A percentile compares a stretch with the other conserved stretches of the same genome.
Conservation (phyloP, 2,329 filamentous ascomycete species). For the Xylariaceae sp. region DNA sequence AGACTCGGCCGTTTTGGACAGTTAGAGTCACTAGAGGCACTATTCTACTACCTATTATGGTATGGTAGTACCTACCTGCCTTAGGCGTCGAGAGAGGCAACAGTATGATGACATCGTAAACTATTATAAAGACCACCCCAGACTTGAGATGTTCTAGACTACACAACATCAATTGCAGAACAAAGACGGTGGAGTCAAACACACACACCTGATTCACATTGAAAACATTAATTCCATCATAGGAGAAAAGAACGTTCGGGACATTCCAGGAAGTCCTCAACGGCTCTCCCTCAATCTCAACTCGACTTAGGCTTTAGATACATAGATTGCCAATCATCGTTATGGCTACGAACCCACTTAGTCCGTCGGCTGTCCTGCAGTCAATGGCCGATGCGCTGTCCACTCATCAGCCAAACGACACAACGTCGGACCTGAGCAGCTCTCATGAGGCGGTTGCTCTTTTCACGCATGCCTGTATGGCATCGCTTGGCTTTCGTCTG, state of each 20-base stretch:
- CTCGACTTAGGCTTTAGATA: background rate
- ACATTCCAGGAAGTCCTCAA: too few relatives aligned
- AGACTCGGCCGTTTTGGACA: too few relatives aligned
- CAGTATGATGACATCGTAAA: slow-evolving; percentile 24
- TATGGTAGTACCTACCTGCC: background rate
- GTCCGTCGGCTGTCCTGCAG: slow-evolving; percentile 42
- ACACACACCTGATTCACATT: too few relatives aligned
- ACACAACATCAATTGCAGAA: too few relatives aligned
- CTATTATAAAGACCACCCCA: background rate
- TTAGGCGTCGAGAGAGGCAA: slow-evolving; percentile 13
- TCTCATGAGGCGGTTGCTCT: slow-evolving; percentile 80
- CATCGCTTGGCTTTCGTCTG: slow-evolving; percentile 72
- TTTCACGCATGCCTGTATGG: slow-evolving; percentile 77
- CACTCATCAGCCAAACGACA: slow-evolving; percentile 46
- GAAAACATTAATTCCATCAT: too few relatives aligned
- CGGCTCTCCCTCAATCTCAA: slow-evolving; percentile 2
- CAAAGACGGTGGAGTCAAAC: background rate
- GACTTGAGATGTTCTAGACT: background rate
- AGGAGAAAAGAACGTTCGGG: too few relatives aligned
- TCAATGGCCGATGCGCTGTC: slow-evolving; percentile 57
- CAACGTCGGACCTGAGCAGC: slow-evolving; percentile 58
- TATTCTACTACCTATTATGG: background rate
- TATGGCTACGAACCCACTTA: slow-evolving; percentile 35
- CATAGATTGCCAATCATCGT: background rate
- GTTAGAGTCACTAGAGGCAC: background rate